Evolutionary conservation across 1,284 basidiomycete genomes (phyloP), one percentile per base, ranked within the genome.

Genomic region (Agroathelia rolfsii): DNA sequence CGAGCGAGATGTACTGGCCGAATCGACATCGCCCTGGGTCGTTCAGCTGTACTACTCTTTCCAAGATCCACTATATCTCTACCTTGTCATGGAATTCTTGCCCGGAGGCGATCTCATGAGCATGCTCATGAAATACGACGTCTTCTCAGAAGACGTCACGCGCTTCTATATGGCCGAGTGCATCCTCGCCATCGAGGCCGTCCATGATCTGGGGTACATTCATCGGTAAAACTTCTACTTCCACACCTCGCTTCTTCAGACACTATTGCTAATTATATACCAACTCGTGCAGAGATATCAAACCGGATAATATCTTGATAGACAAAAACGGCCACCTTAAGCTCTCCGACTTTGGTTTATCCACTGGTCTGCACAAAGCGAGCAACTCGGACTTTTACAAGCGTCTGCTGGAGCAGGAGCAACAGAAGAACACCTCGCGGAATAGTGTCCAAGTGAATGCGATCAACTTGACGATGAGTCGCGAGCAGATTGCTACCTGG

Each of bases 211-310:
- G 45, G 93, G 93, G 3, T 97, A 94, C 62, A 95, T 96, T 47
- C 93, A 96, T 62, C 77, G 93, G n/a, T n/a, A n/a, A n/a, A n/a
- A n/a, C n/a, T n/a, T n/a, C n/a, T n/a, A n/a, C 40, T 15, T 32
- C 34, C 18, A 43, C 42, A 24, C 39, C 41, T 13, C 45, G 50
- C 5, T 67, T 73, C 13, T 35, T 41, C n/a, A n/a, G n/a, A n/a
- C n/a, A n/a, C n/a, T n/a, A n/a, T n/a, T n/a, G n/a, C n/a, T n/a
- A n/a, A n/a, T n/a, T n/a, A 2, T 56, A 71, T 17, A 72, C n/a
- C n/a, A n/a, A n/a, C n/a, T n/a, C n/a, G n/a, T n/a, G n/a, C 54
- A 93, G 90, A 47, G 94, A 98, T 55, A 97, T 98, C 61, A 98
- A 98, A 62, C 94, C 94, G 5, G 94, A 98, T 61, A 98, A 98